phyloP scores from a whole-genome alignment of 805 yeast species.

The Starmerella apicola region DNA sequence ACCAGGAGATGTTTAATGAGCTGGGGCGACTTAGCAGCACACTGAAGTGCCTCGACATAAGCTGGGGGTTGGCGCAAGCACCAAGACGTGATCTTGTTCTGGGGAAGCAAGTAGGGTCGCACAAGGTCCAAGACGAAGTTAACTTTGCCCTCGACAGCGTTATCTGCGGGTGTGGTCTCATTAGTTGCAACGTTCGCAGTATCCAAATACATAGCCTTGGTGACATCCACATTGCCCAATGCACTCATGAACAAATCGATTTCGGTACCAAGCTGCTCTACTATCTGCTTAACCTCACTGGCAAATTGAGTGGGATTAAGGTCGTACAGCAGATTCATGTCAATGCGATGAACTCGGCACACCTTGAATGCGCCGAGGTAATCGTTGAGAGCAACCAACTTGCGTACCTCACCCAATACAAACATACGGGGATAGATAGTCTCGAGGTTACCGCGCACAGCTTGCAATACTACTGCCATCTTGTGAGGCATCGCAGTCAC shows the following conservation, averaged over 20 bases:
- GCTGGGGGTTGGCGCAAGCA: constrained; percentile 88
- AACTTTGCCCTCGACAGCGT: constrained; percentile 32
- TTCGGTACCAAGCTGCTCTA: constrained; percentile 54
- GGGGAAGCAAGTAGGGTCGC: constrained; percentile 26
- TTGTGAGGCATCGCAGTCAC: constrained; percentile 72
- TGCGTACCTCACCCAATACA: constrained; percentile 74
- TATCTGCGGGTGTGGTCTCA: neutral
- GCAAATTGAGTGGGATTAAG: constrained; percentile 62
- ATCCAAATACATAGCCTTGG: constrained; percentile 68
- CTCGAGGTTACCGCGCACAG: constrained; percentile 92
- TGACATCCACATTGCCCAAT: constrained; percentile 73
- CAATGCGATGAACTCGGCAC: constrained; percentile 85
- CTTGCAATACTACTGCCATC: constrained; percentile 75
- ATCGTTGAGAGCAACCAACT: constrained; percentile 42
- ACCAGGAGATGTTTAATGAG: constrained; percentile 73
- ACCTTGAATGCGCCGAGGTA: constrained; percentile 65
- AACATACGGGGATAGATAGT: constrained; percentile 87
- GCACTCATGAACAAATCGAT: constrained; percentile 80
- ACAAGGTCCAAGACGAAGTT: constrained; percentile 67
- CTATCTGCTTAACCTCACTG: constrained; percentile 50
- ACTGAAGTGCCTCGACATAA: constrained; percentile 54
- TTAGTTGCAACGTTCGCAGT: constrained; percentile 34
- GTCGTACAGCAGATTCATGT: constrained; percentile 80
- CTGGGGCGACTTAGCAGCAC: constrained; percentile 31
- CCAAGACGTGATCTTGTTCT: constrained; percentile 68